phyloP scores from a whole-genome alignment of 768 basidiomycete species.

The Boletellus emodensis region DNA sequence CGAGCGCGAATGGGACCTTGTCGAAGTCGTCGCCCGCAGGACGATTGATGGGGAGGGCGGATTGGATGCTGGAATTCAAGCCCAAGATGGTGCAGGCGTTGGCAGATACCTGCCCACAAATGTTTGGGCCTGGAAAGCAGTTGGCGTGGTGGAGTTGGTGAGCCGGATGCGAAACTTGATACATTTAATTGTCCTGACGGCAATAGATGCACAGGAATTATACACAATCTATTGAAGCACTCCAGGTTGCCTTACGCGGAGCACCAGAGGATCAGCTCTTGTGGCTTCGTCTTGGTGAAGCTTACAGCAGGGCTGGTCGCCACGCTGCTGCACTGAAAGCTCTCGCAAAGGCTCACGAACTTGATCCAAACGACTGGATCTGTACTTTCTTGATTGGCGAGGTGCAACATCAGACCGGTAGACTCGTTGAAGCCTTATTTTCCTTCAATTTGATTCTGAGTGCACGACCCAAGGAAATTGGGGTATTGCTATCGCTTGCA shows the following conservation, averaged over 20 bases:
- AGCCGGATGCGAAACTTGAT: conserved; percentile 28
- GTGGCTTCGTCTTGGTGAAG: conserved; percentile 93
- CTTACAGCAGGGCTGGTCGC: conserved; percentile 84
- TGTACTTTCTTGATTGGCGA: conserved; percentile 81
- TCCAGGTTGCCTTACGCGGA: conserved; percentile 82
- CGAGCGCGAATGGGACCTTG: conserved; percentile 92
- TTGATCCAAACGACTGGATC: conserved; percentile 79
- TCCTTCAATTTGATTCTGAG: conserved; percentile 56
- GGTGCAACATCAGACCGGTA: conserved; percentile 73
- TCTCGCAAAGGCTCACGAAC: conserved; percentile 65
- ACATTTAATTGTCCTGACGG: neutral
- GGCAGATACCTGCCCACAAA: conserved; percentile 68
- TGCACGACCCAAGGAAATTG: conserved; percentile 60
- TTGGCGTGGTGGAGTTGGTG: conserved; percentile 89
- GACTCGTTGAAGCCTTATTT: conserved; percentile 69
- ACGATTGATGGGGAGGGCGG: conserved; percentile 94
- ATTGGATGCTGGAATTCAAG: conserved; percentile 51
- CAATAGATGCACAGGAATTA: conserved; percentile 65
- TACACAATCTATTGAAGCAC: conserved; percentile 69
- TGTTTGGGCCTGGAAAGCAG: conserved; percentile 97
- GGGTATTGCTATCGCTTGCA: conserved; percentile 66
- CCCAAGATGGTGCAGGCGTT: conserved; percentile 37
- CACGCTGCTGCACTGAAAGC: conserved; percentile 89
- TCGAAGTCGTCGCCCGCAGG: conserved; percentile 88
- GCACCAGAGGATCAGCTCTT: conserved; percentile 70